These are phyloP conservation scores for Acer yangbiense DNA, from an alignment of 345 rosid genomes.

Conservation along the genomic window DNA sequence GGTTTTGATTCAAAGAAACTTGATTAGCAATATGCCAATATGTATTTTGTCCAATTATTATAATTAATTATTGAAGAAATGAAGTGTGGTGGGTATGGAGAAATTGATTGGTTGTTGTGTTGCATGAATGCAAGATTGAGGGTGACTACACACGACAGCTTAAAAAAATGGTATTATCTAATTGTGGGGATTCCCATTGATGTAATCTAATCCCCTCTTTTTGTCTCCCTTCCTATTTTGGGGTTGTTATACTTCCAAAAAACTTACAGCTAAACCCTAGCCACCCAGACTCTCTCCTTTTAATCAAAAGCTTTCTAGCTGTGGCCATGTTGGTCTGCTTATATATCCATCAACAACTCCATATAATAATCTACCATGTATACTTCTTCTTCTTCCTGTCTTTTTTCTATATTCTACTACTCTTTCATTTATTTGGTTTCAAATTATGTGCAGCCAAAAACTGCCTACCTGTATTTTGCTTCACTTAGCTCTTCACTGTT, in stretches of 20 bases:
- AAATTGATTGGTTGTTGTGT: conserved; percentile 40
- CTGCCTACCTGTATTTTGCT: not conserved
- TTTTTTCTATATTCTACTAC: too few species aligned
- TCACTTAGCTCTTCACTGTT: not conserved
- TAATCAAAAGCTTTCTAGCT: not conserved
- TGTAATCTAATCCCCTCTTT: conserved; percentile 30
- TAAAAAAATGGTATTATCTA: conserved; percentile 40
- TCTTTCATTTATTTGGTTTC: not conserved
- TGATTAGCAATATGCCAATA: conserved; percentile 21
- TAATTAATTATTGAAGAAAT: conserved; percentile 30
- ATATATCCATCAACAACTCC: not conserved
- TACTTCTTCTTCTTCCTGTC: not conserved
- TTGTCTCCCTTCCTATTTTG: conserved; percentile 37
- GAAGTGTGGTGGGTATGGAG: conserved; percentile 27
- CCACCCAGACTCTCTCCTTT: not conserved
- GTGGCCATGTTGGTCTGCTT: conserved; percentile 6
- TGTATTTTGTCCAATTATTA: conserved; percentile 15
- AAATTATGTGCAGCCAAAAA: not conserved
- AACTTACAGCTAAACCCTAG: conserved; percentile 30
- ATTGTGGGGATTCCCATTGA: conserved; percentile 34
- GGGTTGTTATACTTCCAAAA: conserved; percentile 24
- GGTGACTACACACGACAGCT: conserved; percentile 41
- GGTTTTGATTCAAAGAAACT: conserved; percentile 5
- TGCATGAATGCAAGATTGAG: conserved; percentile 48
- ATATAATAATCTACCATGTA: not conserved